These are phyloP conservation scores for Sporothrix pseudoabietina DNA, from an alignment of 2,329 filamentous ascomycete genomes.

Conservation along the genomic window DNA sequence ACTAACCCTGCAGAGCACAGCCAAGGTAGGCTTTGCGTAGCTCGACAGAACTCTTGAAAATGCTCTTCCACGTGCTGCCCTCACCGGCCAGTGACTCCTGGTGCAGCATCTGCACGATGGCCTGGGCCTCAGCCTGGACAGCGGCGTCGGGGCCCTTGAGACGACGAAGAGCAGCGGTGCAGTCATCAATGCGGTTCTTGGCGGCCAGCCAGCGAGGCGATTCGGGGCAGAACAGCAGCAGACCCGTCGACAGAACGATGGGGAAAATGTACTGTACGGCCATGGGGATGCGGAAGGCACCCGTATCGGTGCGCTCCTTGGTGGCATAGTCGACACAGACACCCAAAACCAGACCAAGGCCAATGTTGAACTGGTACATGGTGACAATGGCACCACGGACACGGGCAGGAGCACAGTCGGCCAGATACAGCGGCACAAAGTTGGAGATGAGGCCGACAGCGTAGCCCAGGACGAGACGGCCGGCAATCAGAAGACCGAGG, in stretches of 20 bases:
- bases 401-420: slow-evolving; percentile 11
- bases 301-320: slow-evolving; percentile 17
- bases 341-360: slow-evolving; percentile 1
- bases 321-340: slow-evolving; percentile 19
- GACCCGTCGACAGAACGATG: slow-evolving; percentile 6
- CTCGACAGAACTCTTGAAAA: slow-evolving; percentile 5
- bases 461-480: slow-evolving; percentile 12
- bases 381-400: slow-evolving; percentile 15
- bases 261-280: slow-evolving; percentile 24
- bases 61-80: slow-evolving; percentile 16
- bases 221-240: slow-evolving; percentile 24
- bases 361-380: slow-evolving; percentile 26
- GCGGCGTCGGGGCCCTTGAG: slow-evolving; percentile 16
- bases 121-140: neutral
- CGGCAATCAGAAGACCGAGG: slow-evolving; percentile 10
- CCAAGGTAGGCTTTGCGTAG: slow-evolving; percentile 19
- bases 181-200: slow-evolving; percentile 12
- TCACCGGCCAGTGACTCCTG: slow-evolving; percentile 12
- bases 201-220: slow-evolving; percentile 20
- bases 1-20: slow-evolving; percentile 19
- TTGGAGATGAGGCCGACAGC: slow-evolving; percentile 22
- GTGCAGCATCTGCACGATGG: slow-evolving; percentile 2
- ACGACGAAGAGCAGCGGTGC: neutral
- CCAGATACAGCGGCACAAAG: slow-evolving; percentile 16
- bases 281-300: slow-evolving; percentile 21